Evolutionary conservation across 192 early-diverging fungal genomes (phyloP).

Genomic region (Coemansia sp.): DNA sequence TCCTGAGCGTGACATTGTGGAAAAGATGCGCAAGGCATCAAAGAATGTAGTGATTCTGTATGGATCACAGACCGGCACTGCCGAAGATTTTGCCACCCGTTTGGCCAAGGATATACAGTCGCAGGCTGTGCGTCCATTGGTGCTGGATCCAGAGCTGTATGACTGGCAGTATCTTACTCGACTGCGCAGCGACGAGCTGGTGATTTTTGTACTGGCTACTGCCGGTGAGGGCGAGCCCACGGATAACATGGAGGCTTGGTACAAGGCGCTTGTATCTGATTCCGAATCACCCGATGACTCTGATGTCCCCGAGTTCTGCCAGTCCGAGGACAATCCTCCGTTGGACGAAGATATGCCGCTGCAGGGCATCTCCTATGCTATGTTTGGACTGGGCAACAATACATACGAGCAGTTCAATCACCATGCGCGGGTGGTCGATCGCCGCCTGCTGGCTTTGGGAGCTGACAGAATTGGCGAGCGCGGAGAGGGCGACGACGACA

Average conservation of each 20-base stretch:
- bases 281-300: constrained; percentile 63
- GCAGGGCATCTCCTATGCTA: constrained; percentile 48
- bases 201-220: constrained; percentile 93
- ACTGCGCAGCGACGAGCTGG: constrained; percentile 63
- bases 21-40: constrained; percentile 55
- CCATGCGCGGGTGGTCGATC: constrained; percentile 71
- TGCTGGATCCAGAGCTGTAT: constrained; percentile 88
- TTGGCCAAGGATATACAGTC: constrained; percentile 75
- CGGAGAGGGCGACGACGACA: constrained; percentile 98
- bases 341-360: constrained; percentile 77
- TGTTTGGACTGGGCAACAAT: constrained; percentile 58
- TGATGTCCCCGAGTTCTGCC: constrained; percentile 56
- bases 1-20: constrained; percentile 46
- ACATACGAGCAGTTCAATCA: constrained; percentile 76
- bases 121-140: constrained; percentile 70
- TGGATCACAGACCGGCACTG: constrained; percentile 98
- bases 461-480: constrained; percentile 70
- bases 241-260: constrained; percentile 95
- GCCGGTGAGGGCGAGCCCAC: constrained; percentile 98
- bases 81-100: constrained; percentile 94
- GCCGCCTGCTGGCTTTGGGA: constrained; percentile 67
- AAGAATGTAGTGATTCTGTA: constrained; percentile 87
- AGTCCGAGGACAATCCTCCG: constrained; percentile 71
- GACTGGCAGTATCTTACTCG: constrained; percentile 81
- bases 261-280: constrained; percentile 72